A percentile compares a stretch with the other conserved stretches of the same genome.
phyloP scores from a whole-genome alignment of 2,329 filamentous ascomycete genomes.

The Ascochyta clinopodiicola region DNA sequence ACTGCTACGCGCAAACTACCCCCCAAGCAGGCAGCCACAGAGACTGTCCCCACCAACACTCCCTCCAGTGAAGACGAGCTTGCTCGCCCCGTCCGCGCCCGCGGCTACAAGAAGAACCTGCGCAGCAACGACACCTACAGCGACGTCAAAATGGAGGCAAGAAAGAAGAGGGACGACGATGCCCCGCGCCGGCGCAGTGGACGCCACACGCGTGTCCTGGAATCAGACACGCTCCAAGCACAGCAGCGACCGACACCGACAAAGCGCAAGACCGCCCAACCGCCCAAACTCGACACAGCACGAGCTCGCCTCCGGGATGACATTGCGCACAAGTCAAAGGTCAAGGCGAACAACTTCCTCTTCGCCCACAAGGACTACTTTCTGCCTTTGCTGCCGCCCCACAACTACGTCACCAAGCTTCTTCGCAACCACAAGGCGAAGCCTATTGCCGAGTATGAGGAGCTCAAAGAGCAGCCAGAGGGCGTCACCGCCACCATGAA shows the following conservation, averaged over 20 bases:
- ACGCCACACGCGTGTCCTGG: slow-evolving; percentile 36
- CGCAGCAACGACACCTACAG: slow-evolving; percentile 20
- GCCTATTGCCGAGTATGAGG: slow-evolving; percentile 49
- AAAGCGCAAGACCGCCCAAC: slow-evolving; percentile 17
- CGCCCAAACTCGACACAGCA: slow-evolving; percentile 46
- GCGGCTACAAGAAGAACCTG: slow-evolving; percentile 20
- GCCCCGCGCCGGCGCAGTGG: slow-evolving; percentile 31
- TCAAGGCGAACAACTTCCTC: slow-evolving; percentile 55
- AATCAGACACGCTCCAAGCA: slow-evolving; percentile 37
- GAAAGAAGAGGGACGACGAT: slow-evolving; percentile 22
- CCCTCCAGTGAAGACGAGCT: slow-evolving; percentile 37
- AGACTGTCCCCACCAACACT: not conserved
- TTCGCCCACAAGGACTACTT: slow-evolving; percentile 55
- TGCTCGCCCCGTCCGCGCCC: slow-evolving; percentile 16
- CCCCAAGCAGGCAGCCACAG: not conserved
- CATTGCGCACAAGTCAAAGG: slow-evolving; percentile 52
- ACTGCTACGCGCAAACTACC: not conserved
- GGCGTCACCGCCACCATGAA: slow-evolving; percentile 69
- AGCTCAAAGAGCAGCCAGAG: slow-evolving; percentile 52
- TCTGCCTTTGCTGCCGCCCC: slow-evolving; percentile 54
- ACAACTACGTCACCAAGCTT: slow-evolving; percentile 54
- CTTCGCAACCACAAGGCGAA: slow-evolving; percentile 24
- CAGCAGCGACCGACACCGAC: slow-evolving; percentile 14
- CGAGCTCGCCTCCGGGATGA: slow-evolving; percentile 51
- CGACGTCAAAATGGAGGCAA: slow-evolving; percentile 44